Base-by-base conservation (phyloP, 2,329 filamentous ascomycete genomes). In the Macrophomina pseudophaseolina region DNA sequence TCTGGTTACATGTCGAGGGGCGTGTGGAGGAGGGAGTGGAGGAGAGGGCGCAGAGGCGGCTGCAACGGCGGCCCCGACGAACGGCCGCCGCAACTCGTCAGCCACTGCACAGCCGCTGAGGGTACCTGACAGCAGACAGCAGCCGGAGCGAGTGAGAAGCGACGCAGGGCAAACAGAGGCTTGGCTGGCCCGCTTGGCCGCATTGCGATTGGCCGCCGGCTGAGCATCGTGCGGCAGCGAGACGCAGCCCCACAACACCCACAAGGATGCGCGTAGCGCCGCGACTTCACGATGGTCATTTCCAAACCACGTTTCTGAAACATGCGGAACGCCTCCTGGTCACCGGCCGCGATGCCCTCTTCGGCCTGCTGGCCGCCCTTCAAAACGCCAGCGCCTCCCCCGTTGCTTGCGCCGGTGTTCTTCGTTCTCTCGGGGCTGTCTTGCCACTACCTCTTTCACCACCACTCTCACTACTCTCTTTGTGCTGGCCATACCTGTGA, bases 271-370 rank as follows among this genome's bases (percentile, higher is more conserved):
- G 58, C 58, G 58, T 62, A 49, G 58, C 58, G 58, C 58, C 58
- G 58, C 58, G 44, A 62, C 58, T n/a, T 51, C 42, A 48, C 44
- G 44, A 62, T 62, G 42, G 32, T 54, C 52, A 54, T 54, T 54
- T 54, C 51, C 52, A 54, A 54, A 54, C 52, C 52, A 54, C 52
- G 52, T 54, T 54, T 54, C 33, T 62, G 58, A 62, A 62, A 62
- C 58, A 62, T 62, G 42, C 44, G 58, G 58, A 62, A 49, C 44
- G 38, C 56, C 58, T 62, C 58, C 58, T 62, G 44, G 42, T 9
- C 42, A 4, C n/a, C 58, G 42, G 58, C 58, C n/a, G 35, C 42
- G n/a, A 62, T 49, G 28, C 58, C 58, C 28, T 40, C 5, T 18
- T 12, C 23, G 58, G 58, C 44, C 9, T 1, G 11, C 42, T n/a